Base-by-base conservation (phyloP, 1,284 basidiomycete genomes). In the Pyrrhoderma noxium region DNA sequence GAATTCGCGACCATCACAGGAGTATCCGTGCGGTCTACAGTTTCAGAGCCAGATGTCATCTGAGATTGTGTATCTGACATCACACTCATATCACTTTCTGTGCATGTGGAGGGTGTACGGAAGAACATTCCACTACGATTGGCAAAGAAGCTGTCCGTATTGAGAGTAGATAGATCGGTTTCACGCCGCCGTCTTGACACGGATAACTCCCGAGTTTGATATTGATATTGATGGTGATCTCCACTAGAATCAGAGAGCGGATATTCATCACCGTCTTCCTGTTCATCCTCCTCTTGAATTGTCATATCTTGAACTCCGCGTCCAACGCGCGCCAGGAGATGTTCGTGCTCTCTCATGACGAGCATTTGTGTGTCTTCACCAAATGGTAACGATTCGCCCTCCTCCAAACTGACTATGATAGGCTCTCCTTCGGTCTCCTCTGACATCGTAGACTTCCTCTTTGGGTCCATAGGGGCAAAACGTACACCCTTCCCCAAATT, bases 281-380 rank as follows among this genome's bases (percentile, higher is more conserved):
- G 35, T 40, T 55, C 53, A 41, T 56, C 54, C 39, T 56, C 54
- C 42, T 56, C 54, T 22, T 49, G 34, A 16, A 56, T 56, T 16
- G 47, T 56, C 21, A 55, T 25, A 39, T 55, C 44, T 22, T 55
- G 53, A 21, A 55, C 25, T 8, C 49, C 35, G 34, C 45, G 44
- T 13, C 34, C 25, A 11, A 44, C 48, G 14, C 34, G 51, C 2
- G 53, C 45, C 16, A 52, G 45, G 27, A 55, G 25, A 47, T 52
- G 37, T 14, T 45, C 49, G 25, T 51, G 53, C 23, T 47, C 53
- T 4, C 36, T 47, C 22, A 42, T 34, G 23, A 39, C 42, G 23
- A 54, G 35, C 38, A 47, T 31, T 19, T 46, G 34, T 8, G 37
- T 43, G 14, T 50, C 48, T 22, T 51, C 45, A 25, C 44, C 49